Percentiles rank a stretch among this genome's conserved stretches.
phyloP scores from a whole-genome alignment of 148 eudicot genomes.

The Selenicereus undatus region DNA sequence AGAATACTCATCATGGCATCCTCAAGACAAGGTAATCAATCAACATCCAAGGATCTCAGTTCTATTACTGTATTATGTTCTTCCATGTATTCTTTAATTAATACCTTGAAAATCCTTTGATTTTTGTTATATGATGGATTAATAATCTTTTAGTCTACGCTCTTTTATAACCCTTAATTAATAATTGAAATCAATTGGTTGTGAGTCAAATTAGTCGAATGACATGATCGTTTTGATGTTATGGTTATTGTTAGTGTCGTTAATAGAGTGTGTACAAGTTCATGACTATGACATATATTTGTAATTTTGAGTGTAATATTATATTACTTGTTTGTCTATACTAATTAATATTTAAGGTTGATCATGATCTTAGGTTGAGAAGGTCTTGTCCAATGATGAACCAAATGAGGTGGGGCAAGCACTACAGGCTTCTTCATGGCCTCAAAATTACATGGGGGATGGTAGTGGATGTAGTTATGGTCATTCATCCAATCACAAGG shows the following conservation, averaged over 20 bases:
- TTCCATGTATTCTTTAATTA: not conserved
- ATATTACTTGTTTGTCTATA: not conserved
- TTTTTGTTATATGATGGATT: not conserved
- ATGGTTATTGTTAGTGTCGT: too few species aligned
- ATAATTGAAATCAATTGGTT: not conserved
- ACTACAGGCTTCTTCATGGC: constrained; percentile 11
- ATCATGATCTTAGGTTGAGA: constrained; percentile 27
- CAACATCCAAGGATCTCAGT: not conserved
- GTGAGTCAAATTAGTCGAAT: not conserved
- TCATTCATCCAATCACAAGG: constrained; percentile 2
- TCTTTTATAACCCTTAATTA: not conserved
- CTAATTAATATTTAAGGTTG: not conserved
- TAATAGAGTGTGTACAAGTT: not conserved
- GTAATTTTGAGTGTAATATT: not conserved
- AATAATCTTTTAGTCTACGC: too few species aligned
- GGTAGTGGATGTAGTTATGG: constrained; percentile 11
- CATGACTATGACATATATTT: not conserved
- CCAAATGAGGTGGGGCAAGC: constrained; percentile 14
- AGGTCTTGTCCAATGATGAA: constrained; percentile 25
- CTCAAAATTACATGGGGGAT: constrained; percentile 5
- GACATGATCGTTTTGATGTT: not conserved
- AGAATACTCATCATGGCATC: constrained; percentile 26
- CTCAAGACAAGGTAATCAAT: constrained; percentile 14
- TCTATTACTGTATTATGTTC: not conserved
- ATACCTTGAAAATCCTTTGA: too few species aligned